Evolutionary conservation across 2,329 filamentous ascomycete species (phyloP), one percentile per base, ranked within the genome.

Genomic region (Aspergillus tubingensis): DNA sequence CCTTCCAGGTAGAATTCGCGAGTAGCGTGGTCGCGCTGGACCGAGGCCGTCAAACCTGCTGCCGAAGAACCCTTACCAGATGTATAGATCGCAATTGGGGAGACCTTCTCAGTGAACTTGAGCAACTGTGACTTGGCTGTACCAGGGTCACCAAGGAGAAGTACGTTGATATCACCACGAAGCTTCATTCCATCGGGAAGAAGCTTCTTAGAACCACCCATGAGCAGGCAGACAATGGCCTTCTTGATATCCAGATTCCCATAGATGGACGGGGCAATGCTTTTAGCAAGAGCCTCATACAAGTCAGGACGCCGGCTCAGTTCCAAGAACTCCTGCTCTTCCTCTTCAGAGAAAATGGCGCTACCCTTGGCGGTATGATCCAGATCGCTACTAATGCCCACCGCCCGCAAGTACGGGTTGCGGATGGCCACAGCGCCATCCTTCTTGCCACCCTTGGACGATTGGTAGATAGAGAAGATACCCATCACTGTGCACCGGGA

Each of bases 1-100:
- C 95, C 95, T 81, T 99, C 95, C 0, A 99, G 87, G 72, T 98
- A 99, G 77, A 99, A 99, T 75, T 99, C 95, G 54, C 95, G 86
- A 0, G 94, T 97, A 13, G 88, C 90, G 13, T 91, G 88, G 72
- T 99, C 95, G 60, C 95, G 88, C 70, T 99, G 95, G 1, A 99
- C 95, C 0, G 95, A 98, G 0, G 95, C 95, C 17, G 95, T 99
- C 65, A 99, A 81, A 93, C 95, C 95, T 50, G 95, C 95, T 17
- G 95, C 95, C 1, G 94, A 98, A 1, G 95, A 98, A 67, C 95
- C 95, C 78, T 99, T 99, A 68, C 95, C 95, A 5, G 95, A 99
- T 0, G 95, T 99, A 80, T 99, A 99, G 68, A 99, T 97, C 41
- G 95, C 94, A 64, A 98, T 97, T 2, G 95, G 95, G 1, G 95